phyloP scores from a whole-genome alignment of 192 early-diverging fungal species.

The Coemansia sp. region DNA sequence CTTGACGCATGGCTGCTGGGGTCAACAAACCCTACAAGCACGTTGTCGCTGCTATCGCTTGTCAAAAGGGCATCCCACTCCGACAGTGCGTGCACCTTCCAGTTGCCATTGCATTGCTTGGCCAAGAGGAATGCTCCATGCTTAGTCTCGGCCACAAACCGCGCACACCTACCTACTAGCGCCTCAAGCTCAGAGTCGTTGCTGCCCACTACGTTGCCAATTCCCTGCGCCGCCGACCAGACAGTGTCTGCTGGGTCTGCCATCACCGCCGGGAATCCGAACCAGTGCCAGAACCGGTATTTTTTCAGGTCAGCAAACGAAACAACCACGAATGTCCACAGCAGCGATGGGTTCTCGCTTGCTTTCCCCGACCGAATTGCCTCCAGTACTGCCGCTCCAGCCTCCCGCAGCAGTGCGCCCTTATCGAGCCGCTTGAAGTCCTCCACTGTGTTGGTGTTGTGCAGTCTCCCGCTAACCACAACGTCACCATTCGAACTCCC shows the following conservation, averaged over 20 bases:
- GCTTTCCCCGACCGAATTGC: constrained; percentile 69
- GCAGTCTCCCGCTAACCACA: constrained; percentile 47
- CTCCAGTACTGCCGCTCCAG: constrained; percentile 57
- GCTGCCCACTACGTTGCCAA: neutral
- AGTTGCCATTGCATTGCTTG: constrained; percentile 4
- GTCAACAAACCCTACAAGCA: constrained; percentile 78
- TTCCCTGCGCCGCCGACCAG: neutral
- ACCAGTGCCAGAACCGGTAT: constrained; percentile 86
- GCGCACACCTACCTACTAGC: constrained; percentile 18
- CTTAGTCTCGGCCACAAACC: constrained; percentile 10
- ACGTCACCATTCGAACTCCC: neutral
- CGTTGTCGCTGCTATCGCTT: neutral
- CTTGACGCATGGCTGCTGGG: constrained; percentile 71
- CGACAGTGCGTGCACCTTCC: constrained; percentile 18
- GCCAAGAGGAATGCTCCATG: constrained; percentile 37
- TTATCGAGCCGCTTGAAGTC: constrained; percentile 86
- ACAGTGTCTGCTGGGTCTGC: constrained; percentile 59
- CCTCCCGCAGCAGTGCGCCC: constrained; percentile 55
- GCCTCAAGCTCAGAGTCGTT: constrained; percentile 30
- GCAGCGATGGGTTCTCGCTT: constrained; percentile 58
- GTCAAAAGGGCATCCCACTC: constrained; percentile 28
- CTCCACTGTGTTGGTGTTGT: constrained; percentile 94
- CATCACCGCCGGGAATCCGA: constrained; percentile 85
- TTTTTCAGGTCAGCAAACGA: constrained; percentile 98
- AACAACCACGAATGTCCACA: constrained; percentile 74